These are phyloP conservation scores for Cucurbita ficifolia DNA, from an alignment of 306 rosid species.

Conservation along the genomic window DNA sequence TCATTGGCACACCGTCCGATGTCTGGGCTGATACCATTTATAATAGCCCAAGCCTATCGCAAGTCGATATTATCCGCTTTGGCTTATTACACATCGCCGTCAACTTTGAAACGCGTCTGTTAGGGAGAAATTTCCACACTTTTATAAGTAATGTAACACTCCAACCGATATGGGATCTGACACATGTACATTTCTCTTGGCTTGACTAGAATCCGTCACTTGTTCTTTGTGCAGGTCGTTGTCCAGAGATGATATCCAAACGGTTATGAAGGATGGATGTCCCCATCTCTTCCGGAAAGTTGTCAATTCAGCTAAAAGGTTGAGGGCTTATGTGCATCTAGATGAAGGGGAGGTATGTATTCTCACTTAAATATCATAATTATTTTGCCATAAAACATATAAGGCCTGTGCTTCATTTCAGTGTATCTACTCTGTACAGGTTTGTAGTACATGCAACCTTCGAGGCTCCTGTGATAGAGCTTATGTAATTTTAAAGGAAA, in stretches of 20 bases:
- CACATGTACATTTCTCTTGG: neutral
- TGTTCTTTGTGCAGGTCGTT: conserved; percentile 41
- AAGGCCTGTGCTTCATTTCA: conserved; percentile 10
- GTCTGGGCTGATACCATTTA: no score
- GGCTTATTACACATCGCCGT: no score
- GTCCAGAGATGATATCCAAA: conserved; percentile 43
- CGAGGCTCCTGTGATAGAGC: conserved; percentile 92
- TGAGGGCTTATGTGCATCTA: conserved; percentile 50
- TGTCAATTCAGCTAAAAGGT: conserved; percentile 86
- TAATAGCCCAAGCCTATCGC: no score
- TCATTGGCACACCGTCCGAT: no score
- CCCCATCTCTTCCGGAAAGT: conserved; percentile 70
- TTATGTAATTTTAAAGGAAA: conserved; percentile 50
- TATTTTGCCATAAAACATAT: neutral
- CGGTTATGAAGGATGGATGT: conserved; percentile 59
- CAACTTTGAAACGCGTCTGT: no score
- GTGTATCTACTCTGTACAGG: conserved; percentile 29
- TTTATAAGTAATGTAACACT: no score
- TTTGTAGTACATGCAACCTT: conserved; percentile 65
- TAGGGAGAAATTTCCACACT: no score
- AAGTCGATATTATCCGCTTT: no score
- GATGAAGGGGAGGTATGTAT: conserved; percentile 88
- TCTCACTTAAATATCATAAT: neutral
- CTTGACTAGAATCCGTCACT: neutral
- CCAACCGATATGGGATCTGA: no score